Conservation (phyloP, 768 basidiomycete species). For the Hypholoma fasciculare region DNA sequence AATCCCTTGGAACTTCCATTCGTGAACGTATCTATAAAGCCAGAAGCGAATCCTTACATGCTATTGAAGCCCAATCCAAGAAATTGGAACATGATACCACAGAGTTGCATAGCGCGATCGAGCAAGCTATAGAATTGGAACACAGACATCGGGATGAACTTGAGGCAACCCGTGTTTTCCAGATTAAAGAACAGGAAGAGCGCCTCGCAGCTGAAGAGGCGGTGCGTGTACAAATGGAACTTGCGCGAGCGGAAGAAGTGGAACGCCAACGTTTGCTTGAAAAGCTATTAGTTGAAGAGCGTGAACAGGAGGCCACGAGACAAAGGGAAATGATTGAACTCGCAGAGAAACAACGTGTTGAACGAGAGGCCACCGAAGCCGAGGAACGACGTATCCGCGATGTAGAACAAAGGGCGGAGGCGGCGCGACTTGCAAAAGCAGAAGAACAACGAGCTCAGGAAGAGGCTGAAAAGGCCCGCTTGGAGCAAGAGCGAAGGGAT, state of each 20-base stretch:
- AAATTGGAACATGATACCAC: conserved; percentile 48
- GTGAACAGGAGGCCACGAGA: conserved; percentile 27
- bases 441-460: conserved; percentile 28
- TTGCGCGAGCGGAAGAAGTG: conserved; percentile 28
- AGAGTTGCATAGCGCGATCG: conserved; percentile 38
- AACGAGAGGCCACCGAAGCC: conserved; percentile 25
- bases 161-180: conserved; percentile 32
- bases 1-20: conserved; percentile 40
- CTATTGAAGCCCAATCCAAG: conserved; percentile 47
- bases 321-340: conserved; percentile 20
- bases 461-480: conserved; percentile 30
- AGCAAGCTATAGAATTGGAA: conserved; percentile 43
- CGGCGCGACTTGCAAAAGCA: conserved; percentile 10
- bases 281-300: conserved; percentile 29
- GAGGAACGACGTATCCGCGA: conserved; percentile 24
- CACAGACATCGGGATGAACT: conserved; percentile 38
- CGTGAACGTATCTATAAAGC: conserved; percentile 49
- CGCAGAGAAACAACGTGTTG: conserved; percentile 27
- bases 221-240: conserved; percentile 33
- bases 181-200: conserved; percentile 33
- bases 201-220: conserved; percentile 35
- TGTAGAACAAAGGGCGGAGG: conserved; percentile 17
- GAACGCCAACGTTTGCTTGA: conserved; percentile 26
- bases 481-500: conserved; percentile 33
- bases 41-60: conserved; percentile 50